phyloP scores from a whole-genome alignment of 768 basidiomycete genomes.

The Tulasnella sp. region DNA sequence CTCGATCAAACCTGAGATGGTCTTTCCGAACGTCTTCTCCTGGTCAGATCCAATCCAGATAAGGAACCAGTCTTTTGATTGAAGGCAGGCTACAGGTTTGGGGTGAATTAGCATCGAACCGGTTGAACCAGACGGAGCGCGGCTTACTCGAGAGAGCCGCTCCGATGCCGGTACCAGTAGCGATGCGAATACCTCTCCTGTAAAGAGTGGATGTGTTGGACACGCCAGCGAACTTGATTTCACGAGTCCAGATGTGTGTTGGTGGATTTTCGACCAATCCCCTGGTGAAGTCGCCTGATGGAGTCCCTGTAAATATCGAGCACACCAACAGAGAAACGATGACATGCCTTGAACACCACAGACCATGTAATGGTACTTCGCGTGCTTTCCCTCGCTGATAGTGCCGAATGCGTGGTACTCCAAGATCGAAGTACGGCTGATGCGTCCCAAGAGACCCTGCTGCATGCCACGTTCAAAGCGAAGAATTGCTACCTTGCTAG shows the following conservation, averaged over 20 bases:
- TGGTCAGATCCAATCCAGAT: conserved; percentile 61
- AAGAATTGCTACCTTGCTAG: conserved; percentile 71
- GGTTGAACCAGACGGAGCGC: neutral
- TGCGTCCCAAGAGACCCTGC: conserved; percentile 69
- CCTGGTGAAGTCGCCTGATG: conserved; percentile 64
- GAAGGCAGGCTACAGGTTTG: conserved; percentile 50
- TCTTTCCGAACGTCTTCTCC: conserved; percentile 79
- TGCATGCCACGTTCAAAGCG: conserved; percentile 82
- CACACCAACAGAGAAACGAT: neutral
- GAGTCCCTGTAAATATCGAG: neutral
- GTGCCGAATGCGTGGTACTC: conserved; percentile 83
- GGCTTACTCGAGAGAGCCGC: conserved; percentile 59
- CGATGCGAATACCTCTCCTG: conserved; percentile 73
- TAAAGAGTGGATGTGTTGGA: conserved; percentile 79
- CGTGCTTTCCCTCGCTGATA: conserved; percentile 68
- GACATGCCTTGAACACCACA: conserved; percentile 59
- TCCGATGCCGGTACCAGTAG: conserved; percentile 78
- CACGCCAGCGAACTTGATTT: conserved; percentile 78
- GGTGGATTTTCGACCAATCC: conserved; percentile 68
- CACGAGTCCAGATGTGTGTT: conserved; percentile 68
- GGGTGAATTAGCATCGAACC: neutral
- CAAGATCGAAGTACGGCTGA: conserved; percentile 68
- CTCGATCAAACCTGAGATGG: conserved; percentile 68
- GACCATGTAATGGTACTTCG: conserved; percentile 76
- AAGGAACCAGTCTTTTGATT: conserved; percentile 64